Percentiles rank a stretch among this genome's conserved stretches.
These are phyloP conservation scores for Boletus insuetus DNA, from an alignment of 768 basidiomycete genomes.

Conservation along the genomic window DNA sequence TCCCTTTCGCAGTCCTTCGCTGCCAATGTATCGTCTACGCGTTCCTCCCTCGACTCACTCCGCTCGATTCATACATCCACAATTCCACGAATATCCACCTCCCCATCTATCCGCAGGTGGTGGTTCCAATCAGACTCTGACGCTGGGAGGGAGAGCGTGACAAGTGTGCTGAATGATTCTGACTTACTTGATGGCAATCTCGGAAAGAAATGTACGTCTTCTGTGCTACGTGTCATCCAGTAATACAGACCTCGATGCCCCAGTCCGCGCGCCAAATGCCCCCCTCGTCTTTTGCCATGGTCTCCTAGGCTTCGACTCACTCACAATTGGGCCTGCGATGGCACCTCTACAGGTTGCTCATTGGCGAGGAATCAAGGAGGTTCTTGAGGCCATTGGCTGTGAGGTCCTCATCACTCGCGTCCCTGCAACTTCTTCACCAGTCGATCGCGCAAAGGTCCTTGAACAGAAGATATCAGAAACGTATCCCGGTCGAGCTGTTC, in stretches of 20 bases:
- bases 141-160: constrained; percentile 39
- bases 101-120: constrained; percentile 36
- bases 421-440: constrained; percentile 85
- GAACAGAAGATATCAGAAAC: constrained; percentile 73
- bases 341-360: constrained; percentile 85
- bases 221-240: background rate
- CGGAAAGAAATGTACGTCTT: constrained; percentile 59
- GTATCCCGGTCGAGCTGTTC: constrained; percentile 82
- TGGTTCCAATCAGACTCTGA: constrained; percentile 48
- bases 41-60: constrained; percentile 58
- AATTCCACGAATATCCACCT: constrained; percentile 27
- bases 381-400: constrained; percentile 80
- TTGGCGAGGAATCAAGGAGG: constrained; percentile 96
- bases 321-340: constrained; percentile 74
- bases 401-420: constrained; percentile 94
- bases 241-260: background rate
- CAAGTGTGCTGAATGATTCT: constrained; percentile 48
- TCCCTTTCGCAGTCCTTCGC: constrained; percentile 17
- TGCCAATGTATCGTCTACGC: constrained; percentile 28
- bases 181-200: constrained; percentile 43
- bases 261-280: constrained; percentile 76
- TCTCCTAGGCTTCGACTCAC: constrained; percentile 83
- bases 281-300: constrained; percentile 97
- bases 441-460: constrained; percentile 89
- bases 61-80: constrained; percentile 40